phyloP scores from a whole-genome alignment of 768 basidiomycete genomes.

The Cystofilobasidium bisporidii region DNA sequence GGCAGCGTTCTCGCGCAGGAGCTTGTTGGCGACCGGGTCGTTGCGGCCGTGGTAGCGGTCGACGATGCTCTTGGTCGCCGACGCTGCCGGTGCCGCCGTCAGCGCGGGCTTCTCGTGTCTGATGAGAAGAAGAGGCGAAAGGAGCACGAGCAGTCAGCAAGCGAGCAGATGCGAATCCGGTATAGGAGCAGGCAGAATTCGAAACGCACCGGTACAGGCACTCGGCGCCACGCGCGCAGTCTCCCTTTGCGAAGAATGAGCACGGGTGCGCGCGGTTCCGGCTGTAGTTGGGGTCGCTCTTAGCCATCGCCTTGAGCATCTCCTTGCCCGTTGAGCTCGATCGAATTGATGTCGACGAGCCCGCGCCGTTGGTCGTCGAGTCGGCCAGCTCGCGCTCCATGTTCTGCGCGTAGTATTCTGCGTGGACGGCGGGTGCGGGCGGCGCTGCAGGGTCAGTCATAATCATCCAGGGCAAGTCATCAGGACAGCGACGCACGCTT shows the following conservation, averaged over 20 bases:
- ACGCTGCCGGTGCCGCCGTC: slow-evolving; percentile 56
- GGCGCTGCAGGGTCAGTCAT: background rate
- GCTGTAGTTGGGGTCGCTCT: slow-evolving; percentile 95
- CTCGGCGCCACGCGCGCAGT: slow-evolving; percentile 79
- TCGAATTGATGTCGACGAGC: slow-evolving; percentile 20
- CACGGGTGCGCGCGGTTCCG: slow-evolving; percentile 89
- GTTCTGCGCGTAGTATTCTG: slow-evolving; percentile 41
- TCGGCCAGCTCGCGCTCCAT: slow-evolving; percentile 33
- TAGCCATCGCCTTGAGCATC: slow-evolving; percentile 88
- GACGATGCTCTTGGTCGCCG: slow-evolving; percentile 84
- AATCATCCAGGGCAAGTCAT: too few species aligned
- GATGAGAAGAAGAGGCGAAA: background rate
- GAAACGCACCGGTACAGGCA: slow-evolving; percentile 79
- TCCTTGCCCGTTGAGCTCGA: slow-evolving; percentile 80
- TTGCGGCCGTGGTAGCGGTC: slow-evolving; percentile 87
- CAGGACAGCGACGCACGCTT: slow-evolving; percentile 60
- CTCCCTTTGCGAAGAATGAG: slow-evolving; percentile 90
- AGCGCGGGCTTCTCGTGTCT: slow-evolving; percentile 76
- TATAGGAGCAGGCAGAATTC: too few species aligned
- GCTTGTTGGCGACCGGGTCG: slow-evolving; percentile 90
- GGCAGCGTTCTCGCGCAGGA: slow-evolving; percentile 68
- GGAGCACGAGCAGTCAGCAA: background rate
- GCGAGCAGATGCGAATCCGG: too few species aligned
- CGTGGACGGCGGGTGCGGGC: background rate
- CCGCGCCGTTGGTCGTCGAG: background rate